Conservation (phyloP, 768 basidiomycete species). For the Suillus americanus region DNA sequence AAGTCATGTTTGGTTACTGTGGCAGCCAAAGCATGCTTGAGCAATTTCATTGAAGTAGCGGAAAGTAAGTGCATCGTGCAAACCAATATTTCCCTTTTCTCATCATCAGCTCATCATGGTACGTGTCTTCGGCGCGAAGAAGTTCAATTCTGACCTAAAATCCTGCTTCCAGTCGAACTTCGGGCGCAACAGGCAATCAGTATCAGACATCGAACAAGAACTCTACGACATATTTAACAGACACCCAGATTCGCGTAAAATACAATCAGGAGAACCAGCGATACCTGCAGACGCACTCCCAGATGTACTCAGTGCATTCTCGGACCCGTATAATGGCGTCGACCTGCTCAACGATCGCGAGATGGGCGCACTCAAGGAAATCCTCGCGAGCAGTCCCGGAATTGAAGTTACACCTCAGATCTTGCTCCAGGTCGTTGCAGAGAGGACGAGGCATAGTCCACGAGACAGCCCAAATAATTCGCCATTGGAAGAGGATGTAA, state of each 20-base stretch:
- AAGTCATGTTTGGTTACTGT: conserved; percentile 22
- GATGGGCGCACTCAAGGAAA: conserved; percentile 52
- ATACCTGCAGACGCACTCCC: conserved; percentile 73
- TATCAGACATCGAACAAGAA: conserved; percentile 68
- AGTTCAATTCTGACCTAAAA: not conserved
- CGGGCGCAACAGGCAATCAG: conserved; percentile 69
- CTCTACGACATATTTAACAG: conserved; percentile 65
- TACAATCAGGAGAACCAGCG: conserved; percentile 58
- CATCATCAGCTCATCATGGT: conserved; percentile 2
- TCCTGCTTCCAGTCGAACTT: conserved; percentile 28
- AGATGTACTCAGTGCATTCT: conserved; percentile 66
- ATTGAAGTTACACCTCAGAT: conserved; percentile 70
- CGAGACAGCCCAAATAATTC: conserved; percentile 33
- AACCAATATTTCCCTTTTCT: not conserved
- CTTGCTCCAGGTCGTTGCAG: conserved; percentile 63
- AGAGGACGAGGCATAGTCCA: conserved; percentile 45
- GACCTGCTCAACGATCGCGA: conserved; percentile 69
- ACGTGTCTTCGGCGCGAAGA: not conserved
- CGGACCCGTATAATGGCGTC: conserved; percentile 54
- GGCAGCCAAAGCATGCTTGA: conserved; percentile 7
- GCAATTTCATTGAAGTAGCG: conserved; percentile 4
- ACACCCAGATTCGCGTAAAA: conserved; percentile 59
- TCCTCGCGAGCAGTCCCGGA: conserved; percentile 59
- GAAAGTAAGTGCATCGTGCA: conserved; percentile 1
- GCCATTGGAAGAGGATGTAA: conserved; percentile 37